Evolutionary conservation across 2,329 filamentous ascomycete genomes (phyloP), one percentile per base, ranked within the genome.

Genomic region (Colletotrichum orbiculare): DNA sequence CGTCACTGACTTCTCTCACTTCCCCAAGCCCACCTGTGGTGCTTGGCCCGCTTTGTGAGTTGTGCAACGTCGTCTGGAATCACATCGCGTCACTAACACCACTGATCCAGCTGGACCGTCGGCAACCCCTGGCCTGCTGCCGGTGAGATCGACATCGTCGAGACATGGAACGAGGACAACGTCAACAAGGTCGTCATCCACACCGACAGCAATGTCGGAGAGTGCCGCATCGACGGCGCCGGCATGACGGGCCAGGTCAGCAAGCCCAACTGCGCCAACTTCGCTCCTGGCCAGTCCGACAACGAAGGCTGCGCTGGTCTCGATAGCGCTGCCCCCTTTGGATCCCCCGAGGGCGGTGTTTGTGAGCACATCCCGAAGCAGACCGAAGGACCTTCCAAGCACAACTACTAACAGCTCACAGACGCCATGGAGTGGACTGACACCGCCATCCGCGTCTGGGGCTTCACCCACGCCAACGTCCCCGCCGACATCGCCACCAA

Each of bases 11-110:
- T 86, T 93, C 68, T 82, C 79, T 12, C 90, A 93, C 71, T 88
- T 94, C 78, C 91, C 91, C 37, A 82, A 80, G 60, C 82, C 84
- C 9, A 79, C 82, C 47, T 93, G 91, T 70, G 91, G 91, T 54
- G 82, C 85, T 8, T 94, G 91, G 91, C 91, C 91, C 4, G 89
- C 90, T 78, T 83, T 90, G 83, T 87, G 79, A 76, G 79, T 46
- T 45, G 8, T 8, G 8, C 17, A 6, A 9, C 38, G 5, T 1
- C 8, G 1, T 15, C 8, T n/a, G 13, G 11, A 3, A 8, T 11
- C 2, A 7, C 10, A 5, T 8, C 8, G 15, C 3, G 13, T 3
- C 39, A 6, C 56, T 45, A n/a, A 65, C 64, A 25, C 53, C 45
- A 25, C 49, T 13, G 25, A 25, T 5, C 1, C 41, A 78, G 78